phyloP scores from a whole-genome alignment of 495 filamentous ascomycete species.

The Cairneyella variabilis region DNA sequence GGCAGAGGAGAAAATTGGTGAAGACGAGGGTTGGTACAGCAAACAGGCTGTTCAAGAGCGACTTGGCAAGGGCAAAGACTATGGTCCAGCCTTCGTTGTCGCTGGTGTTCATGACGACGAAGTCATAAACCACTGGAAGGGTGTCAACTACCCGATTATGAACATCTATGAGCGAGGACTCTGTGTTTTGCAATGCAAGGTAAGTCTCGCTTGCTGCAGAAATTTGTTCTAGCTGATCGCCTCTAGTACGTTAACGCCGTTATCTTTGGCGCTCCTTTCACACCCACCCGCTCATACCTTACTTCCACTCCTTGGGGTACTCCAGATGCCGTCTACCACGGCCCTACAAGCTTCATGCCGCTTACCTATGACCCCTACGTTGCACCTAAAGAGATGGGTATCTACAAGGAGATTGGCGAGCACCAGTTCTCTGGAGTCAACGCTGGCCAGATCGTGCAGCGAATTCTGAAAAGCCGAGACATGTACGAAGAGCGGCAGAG shows the following conservation, averaged over 20 bases:
- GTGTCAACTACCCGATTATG: slow-evolving; percentile 98
- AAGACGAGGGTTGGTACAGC: slow-evolving; percentile 67
- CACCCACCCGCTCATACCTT: slow-evolving; percentile 72
- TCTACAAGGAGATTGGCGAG: slow-evolving; percentile 65
- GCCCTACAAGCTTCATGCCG: slow-evolving; percentile 87
- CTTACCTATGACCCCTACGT: slow-evolving; percentile 82
- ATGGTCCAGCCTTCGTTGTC: slow-evolving; percentile 77
- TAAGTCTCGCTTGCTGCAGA: slow-evolving; percentile 37
- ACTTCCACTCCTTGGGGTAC: slow-evolving; percentile 67
- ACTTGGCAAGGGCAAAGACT: slow-evolving; percentile 62
- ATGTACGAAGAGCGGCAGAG: slow-evolving; percentile 89
- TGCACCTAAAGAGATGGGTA: slow-evolving; percentile 71
- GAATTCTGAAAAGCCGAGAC: slow-evolving; percentile 79
- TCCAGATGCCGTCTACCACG: slow-evolving; percentile 87
- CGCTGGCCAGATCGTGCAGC: slow-evolving; percentile 83
- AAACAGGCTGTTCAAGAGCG: slow-evolving; percentile 57
- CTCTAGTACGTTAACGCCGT: slow-evolving; percentile 79
- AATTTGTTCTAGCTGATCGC: slow-evolving; percentile 4
- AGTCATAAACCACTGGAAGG: slow-evolving; percentile 93
- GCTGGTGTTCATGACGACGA: slow-evolving; percentile 91
- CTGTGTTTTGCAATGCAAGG: slow-evolving; percentile 90
- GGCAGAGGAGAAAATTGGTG: slow-evolving; percentile 63
- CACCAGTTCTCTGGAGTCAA: slow-evolving; percentile 87
- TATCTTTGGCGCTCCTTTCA: slow-evolving; percentile 85
- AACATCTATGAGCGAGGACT: slow-evolving; percentile 95